phyloP scores from a whole-genome alignment of 208 protist species.

The Zelonia costaricensis region DNA sequence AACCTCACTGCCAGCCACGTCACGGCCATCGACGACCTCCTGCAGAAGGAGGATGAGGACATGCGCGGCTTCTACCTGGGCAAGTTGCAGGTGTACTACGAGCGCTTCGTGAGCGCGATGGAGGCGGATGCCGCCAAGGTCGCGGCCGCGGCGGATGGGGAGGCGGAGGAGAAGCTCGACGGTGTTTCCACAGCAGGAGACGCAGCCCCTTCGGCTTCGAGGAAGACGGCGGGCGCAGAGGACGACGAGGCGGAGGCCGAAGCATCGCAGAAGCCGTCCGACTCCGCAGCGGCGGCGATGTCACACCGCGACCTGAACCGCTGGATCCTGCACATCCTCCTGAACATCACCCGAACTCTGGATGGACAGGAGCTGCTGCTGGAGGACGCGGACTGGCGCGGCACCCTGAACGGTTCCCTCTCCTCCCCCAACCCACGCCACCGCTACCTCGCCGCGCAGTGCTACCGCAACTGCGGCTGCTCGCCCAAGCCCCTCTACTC shows the following conservation, averaged over 20 bases:
- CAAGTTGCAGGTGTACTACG: conserved; percentile 70
- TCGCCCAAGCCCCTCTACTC: conserved; percentile 44
- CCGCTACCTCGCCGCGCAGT: conserved; percentile 66
- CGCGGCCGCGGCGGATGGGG: neutral
- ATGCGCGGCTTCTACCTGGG: conserved; percentile 81
- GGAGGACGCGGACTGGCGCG: conserved; percentile 75
- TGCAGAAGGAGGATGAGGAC: conserved; percentile 81
- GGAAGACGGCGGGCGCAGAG: neutral
- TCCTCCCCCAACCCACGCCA: conserved; percentile 38
- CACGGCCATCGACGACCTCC: conserved; percentile 66
- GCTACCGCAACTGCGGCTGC: conserved; percentile 76
- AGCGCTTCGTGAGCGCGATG: conserved; percentile 22
- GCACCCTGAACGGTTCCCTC: conserved; percentile 46
- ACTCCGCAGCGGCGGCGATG: neutral
- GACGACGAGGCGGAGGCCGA: neutral
- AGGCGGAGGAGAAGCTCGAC: conserved; percentile 7
- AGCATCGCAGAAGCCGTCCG: neutral
- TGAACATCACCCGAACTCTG: conserved; percentile 74
- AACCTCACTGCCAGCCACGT: conserved; percentile 83
- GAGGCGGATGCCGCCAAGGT: conserved; percentile 10
- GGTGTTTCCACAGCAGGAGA: too few species aligned
- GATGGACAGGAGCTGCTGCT: conserved; percentile 76
- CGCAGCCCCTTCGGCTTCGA: neutral
- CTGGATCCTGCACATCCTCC: conserved; percentile 81
- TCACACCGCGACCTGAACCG: conserved; percentile 53